Percentiles rank a stretch among this genome's conserved stretches.
Evolutionary conservation across 192 early-diverging fungal genomes (phyloP).

Genomic region (Helicostylum pulchrum): DNA sequence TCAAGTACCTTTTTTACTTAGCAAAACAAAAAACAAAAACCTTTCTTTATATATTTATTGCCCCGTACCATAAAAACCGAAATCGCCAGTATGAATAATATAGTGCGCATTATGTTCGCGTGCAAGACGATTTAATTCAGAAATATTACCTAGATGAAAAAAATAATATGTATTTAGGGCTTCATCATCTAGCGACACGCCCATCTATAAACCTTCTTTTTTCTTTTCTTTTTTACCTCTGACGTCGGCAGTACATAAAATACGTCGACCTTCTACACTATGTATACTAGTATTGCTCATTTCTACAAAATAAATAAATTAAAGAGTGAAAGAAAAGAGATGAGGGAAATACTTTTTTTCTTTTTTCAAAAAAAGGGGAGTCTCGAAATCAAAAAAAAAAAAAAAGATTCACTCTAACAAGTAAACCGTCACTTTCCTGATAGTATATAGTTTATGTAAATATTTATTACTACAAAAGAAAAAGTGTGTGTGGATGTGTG

Average conservation of each 20-base stretch:
- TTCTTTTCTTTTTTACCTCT: no score
- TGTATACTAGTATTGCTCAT: neutral
- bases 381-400: no score
- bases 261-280: constrained; percentile 17
- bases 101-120: constrained; percentile 49
- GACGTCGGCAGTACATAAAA: constrained; percentile 19
- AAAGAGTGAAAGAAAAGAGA: constrained; percentile 2
- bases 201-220: neutral
- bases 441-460: no score
- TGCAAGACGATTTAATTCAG: constrained; percentile 54
- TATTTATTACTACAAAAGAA: neutral
- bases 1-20: neutral
- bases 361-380: neutral
- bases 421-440: no score
- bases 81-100: constrained; percentile 60
- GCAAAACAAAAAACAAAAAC: neutral
- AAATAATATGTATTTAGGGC: neutral
- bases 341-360: neutral
- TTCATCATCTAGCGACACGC: neutral
- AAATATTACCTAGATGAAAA: constrained; percentile 45
- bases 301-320: neutral
- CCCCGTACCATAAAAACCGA: constrained; percentile 56
- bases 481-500: neutral
- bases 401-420: neutral
- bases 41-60: no score